Conservation (phyloP, 805 yeast species). For the Spathaspora boniae region DNA sequence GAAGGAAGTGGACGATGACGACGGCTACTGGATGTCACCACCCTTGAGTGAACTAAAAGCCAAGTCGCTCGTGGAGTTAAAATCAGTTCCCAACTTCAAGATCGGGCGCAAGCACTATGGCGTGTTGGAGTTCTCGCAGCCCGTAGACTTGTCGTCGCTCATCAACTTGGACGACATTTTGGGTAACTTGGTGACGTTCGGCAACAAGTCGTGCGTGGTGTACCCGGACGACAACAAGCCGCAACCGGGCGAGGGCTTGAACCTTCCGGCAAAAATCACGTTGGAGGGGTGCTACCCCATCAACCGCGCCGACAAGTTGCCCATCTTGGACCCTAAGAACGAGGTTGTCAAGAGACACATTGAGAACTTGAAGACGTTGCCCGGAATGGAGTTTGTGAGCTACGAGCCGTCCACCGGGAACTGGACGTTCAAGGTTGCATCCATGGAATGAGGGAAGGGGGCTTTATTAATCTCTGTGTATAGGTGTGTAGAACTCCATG, state of each 20-base stretch:
- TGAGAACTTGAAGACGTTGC: constrained; percentile 56
- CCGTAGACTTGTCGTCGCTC: constrained; percentile 77
- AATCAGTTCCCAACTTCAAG: constrained; percentile 57
- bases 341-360: constrained; percentile 68
- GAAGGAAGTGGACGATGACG: constrained; percentile 37
- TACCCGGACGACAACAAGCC: constrained; percentile 72
- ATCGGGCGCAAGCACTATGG: constrained; percentile 84
- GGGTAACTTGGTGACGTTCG: constrained; percentile 62
- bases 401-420: constrained; percentile 76
- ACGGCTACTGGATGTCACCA: constrained; percentile 89
- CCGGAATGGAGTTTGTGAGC: constrained; percentile 61
- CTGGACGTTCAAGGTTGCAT: constrained; percentile 60
- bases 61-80: constrained; percentile 60
- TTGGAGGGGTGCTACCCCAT: constrained; percentile 79
- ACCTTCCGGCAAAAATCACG: constrained; percentile 69
- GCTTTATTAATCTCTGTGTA: no score
- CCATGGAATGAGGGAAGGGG: constrained; percentile 14
- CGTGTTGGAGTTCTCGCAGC: constrained; percentile 66
- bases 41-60: constrained; percentile 57
- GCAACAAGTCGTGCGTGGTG: constrained; percentile 55
- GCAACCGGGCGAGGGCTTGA: constrained; percentile 73
- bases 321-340: constrained; percentile 74
- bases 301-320: constrained; percentile 65
- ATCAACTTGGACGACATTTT: constrained; percentile 60
- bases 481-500: no score